A percentile compares a stretch with the other conserved stretches of the same genome.
Evolutionary conservation across 1,284 basidiomycete genomes (phyloP).

Genomic region (Puccinia horiana): DNA sequence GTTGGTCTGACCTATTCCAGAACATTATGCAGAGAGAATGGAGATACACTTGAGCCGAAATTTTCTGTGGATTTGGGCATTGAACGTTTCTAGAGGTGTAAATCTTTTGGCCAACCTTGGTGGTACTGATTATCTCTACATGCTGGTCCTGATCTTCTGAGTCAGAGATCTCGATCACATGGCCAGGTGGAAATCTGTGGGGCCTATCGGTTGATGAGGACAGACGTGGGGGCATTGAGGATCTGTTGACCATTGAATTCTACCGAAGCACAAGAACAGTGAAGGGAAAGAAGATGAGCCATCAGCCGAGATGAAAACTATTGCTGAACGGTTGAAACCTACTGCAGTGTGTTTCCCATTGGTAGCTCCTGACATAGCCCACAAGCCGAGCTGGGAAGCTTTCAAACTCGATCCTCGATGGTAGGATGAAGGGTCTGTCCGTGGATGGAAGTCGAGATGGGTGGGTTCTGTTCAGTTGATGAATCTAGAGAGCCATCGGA

Average conservation of each 20-base stretch:
- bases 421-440: not conserved
- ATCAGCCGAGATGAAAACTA: not conserved
- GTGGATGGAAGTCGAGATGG: not conserved
- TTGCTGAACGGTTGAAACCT: not conserved
- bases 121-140: not conserved
- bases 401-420: not conserved
- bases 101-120: not conserved
- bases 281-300: not conserved
- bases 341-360: not conserved
- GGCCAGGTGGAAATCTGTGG: not conserved
- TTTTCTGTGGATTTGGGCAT: not conserved
- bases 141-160: not conserved
- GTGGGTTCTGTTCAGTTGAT: not conserved
- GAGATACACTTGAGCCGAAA: not conserved
- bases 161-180: slow-evolving; percentile 2
- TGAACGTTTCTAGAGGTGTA: not conserved
- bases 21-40: not conserved
- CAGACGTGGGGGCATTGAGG: not conserved
- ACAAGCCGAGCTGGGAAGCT: not conserved
- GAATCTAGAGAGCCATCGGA: not conserved
- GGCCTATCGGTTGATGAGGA: not conserved
- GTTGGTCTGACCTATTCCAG: not conserved
- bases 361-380: not conserved
- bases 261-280: not conserved
- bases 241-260: not conserved